Conservation (phyloP, 192 early-diverging fungal genomes). For the Neocallimastix lanati region DNA sequence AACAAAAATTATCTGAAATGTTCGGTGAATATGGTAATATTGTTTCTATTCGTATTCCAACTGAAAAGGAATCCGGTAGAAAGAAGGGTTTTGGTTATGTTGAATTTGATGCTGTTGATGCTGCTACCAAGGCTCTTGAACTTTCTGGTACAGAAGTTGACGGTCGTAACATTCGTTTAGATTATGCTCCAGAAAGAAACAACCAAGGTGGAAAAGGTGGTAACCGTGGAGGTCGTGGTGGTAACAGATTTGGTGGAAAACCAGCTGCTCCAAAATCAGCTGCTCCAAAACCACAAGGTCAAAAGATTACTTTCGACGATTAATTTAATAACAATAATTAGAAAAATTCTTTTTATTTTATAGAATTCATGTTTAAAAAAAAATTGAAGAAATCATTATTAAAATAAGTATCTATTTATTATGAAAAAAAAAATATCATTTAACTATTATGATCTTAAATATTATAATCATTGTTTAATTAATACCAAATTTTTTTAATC, state of each 20-base stretch:
- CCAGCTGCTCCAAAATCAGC: not conserved
- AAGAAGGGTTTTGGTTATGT: slow-evolving; percentile 49
- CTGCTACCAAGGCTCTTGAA: slow-evolving; percentile 37
- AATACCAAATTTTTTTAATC: too few species aligned
- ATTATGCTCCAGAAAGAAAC: slow-evolving; percentile 40
- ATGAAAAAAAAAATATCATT: too few species aligned
- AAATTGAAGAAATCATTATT: too few species aligned
- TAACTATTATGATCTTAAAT: too few species aligned
- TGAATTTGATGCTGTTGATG: slow-evolving; percentile 19
- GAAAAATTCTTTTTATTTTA: too few species aligned
- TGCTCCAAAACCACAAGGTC: not conserved
- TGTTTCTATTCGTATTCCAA: slow-evolving; percentile 44
- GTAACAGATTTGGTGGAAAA: slow-evolving; percentile 27
- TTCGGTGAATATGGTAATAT: slow-evolving; percentile 51
- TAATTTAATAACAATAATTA: not conserved
- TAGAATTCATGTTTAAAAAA: too few species aligned
- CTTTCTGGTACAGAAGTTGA: slow-evolving; percentile 59
- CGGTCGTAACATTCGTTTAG: slow-evolving; percentile 69
- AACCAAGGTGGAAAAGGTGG: slow-evolving; percentile 1
- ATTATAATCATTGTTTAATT: too few species aligned
- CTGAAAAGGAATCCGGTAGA: slow-evolving; percentile 50
- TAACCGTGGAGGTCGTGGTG: slow-evolving; percentile 21
- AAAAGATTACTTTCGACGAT: not conserved
- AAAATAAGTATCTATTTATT: too few species aligned
- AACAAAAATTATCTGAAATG: slow-evolving; percentile 34